Base-by-base conservation (phyloP, 148 eudicot genomes). In the Chenopodium album region DNA sequence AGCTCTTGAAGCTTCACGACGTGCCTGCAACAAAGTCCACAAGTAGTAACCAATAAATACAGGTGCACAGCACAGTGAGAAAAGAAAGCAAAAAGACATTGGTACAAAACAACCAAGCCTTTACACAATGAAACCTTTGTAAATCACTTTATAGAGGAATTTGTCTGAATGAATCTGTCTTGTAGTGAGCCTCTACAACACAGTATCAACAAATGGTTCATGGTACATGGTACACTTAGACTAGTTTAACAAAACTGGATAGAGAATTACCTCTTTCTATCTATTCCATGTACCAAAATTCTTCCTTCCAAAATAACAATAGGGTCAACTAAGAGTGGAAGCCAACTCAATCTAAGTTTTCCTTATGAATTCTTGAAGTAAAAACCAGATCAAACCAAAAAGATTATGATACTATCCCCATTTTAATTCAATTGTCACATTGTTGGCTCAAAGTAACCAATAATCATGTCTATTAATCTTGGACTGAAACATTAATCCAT, bases 11-110 rank as follows among this genome's bases (percentile, higher is more conserved):
- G 87, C 32, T 65, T 85, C 91, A 80, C 82, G 88, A 1, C 87
- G 87, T 63, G 92, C 95, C 98, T 94, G 91, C 75, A 69, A 68
- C 54, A 66, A 68, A 26, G 28, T 62, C 20, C 71, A 52, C 31
- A 75, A 71, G 20, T 26, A 14, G 64, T 47, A 66, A 28, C 3
- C 20, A 67, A 63, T 23, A 17, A 63, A 78, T 28, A 1, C 26
- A 50, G 10, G 28, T 26, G 73, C 78, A 16, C 2, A 60, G 26
- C 7, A 29, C 4, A 41, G 37, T 65, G 37, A 69, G n/a, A 73
- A 59, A 47, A 81, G 6, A 4, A 75, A 28, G 9, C 4, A 8
- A 5, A 50, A 32, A 23, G 71, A 66, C n/a, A 52, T 31, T 26
- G 17, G 75, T n/a, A 63, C 19, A 10, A 59, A 54, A 37, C 52